Evolutionary conservation across 345 rosid species (phyloP).

Genomic region (Eucalyptus tenuipes): DNA sequence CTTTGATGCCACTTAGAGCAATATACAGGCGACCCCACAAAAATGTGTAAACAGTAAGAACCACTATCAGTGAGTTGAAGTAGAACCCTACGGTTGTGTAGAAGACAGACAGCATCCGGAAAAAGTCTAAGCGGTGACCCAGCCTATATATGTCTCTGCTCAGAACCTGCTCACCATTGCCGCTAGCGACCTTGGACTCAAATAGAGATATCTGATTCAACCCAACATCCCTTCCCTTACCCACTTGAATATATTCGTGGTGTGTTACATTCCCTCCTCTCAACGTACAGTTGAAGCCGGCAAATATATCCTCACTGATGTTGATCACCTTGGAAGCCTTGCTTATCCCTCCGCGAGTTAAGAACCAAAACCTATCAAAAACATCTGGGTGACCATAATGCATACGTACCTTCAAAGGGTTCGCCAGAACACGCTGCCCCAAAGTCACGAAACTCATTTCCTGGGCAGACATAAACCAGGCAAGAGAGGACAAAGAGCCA

Average conservation of each 20-base stretch:
- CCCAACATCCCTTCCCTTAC: constrained; percentile 91
- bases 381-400: constrained; percentile 96
- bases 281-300: constrained; percentile 82
- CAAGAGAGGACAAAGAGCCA: constrained; percentile 84
- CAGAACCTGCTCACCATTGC: constrained; percentile 86
- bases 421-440: constrained; percentile 88
- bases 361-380: constrained; percentile 86
- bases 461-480: constrained; percentile 91
- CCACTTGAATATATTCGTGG: constrained; percentile 89
- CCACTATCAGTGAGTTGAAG: constrained; percentile 62
- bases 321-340: constrained; percentile 85
- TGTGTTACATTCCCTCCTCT: constrained; percentile 92
- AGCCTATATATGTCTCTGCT: constrained; percentile 82
- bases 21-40: constrained; percentile 81
- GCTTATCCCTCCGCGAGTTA: constrained; percentile 82
- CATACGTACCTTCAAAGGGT: constrained; percentile 84
- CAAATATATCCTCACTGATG: constrained; percentile 91
- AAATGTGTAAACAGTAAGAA: constrained; percentile 57
- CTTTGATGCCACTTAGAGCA: constrained; percentile 75
- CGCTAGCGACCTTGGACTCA: constrained; percentile 88
- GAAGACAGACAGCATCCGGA: constrained; percentile 77
- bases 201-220: constrained; percentile 75
- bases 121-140: constrained; percentile 83
- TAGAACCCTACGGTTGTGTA: constrained; percentile 64
- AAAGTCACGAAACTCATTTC: constrained; percentile 84